A percentile compares a stretch with the other conserved stretches of the same genome.
phyloP scores from a whole-genome alignment of 257 asterid genomes.

The Solanum lycopersicoides region DNA sequence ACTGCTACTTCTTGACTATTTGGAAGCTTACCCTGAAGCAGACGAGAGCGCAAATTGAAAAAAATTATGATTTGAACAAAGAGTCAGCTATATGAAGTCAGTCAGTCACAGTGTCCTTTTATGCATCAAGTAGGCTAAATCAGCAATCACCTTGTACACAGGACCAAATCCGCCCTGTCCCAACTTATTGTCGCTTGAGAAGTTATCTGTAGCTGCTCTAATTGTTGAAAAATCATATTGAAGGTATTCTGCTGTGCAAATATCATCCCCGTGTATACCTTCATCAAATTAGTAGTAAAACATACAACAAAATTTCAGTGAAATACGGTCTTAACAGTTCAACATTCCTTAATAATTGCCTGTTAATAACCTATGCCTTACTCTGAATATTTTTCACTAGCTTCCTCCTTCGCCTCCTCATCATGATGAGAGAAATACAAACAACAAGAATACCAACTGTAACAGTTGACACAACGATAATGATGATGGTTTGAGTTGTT shows the following conservation, averaged over 20 bases:
- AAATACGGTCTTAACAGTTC: background rate
- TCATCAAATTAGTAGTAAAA: background rate
- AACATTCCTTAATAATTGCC: background rate
- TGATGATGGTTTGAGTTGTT: background rate
- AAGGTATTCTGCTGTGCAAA: background rate
- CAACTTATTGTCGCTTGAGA: background rate
- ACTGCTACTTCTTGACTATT: conserved; percentile 15
- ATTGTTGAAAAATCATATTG: conserved; percentile 11
- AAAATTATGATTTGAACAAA: background rate
- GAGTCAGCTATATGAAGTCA: background rate
- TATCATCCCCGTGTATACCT: background rate
- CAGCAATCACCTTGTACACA: conserved; percentile 5
- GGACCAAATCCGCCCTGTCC: conserved; percentile 8
- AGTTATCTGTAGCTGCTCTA: conserved; percentile 1
- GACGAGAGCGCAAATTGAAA: fast-evolving
- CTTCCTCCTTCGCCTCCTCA: background rate
- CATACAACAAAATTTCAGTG: background rate
- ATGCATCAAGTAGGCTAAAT: background rate
- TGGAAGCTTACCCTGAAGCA: conserved; percentile 3
- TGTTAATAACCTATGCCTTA: background rate
- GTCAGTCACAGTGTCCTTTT: background rate
- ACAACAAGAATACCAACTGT: background rate
- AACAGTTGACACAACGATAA: background rate
- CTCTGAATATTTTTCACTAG: background rate
- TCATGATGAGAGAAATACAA: background rate